These are phyloP conservation scores for Ustilago loliicola DNA, from an alignment of 1,284 basidiomycete species.

Conservation along the genomic window DNA sequence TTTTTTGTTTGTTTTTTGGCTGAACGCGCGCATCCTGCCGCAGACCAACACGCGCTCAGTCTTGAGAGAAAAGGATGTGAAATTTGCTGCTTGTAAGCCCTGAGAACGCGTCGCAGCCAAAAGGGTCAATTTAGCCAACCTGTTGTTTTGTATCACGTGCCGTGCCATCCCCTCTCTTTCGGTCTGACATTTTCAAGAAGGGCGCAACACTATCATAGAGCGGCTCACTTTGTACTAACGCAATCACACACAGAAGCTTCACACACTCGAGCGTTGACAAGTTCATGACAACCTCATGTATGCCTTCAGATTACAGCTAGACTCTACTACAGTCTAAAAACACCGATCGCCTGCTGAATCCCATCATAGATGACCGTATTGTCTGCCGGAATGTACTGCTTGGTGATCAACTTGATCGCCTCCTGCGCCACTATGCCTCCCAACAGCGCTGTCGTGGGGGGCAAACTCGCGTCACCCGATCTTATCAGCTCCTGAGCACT, in stretches of 20 bases:
- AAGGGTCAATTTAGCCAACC: background rate
- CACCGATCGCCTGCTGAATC: constrained; percentile 74
- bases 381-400: constrained; percentile 92
- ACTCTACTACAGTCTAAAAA: constrained; percentile 53
- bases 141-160: constrained; percentile 11
- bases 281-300: background rate
- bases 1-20: background rate
- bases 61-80: background rate
- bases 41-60: constrained; percentile 4
- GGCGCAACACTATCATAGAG: no score
- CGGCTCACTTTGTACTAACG: no score
- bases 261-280: background rate
- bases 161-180: background rate
- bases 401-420: constrained; percentile 95
- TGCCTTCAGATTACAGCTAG: background rate
- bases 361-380: constrained; percentile 89
- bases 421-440: constrained; percentile 97
- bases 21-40: background rate
- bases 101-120: constrained; percentile 7
- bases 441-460: constrained; percentile 91
- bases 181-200: background rate
- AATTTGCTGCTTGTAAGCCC: background rate
- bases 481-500: constrained; percentile 84
- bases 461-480: constrained; percentile 82
- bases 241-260: background rate